Base-by-base conservation (phyloP, 2,329 filamentous ascomycete species). In the Aureobasidium musti region DNA sequence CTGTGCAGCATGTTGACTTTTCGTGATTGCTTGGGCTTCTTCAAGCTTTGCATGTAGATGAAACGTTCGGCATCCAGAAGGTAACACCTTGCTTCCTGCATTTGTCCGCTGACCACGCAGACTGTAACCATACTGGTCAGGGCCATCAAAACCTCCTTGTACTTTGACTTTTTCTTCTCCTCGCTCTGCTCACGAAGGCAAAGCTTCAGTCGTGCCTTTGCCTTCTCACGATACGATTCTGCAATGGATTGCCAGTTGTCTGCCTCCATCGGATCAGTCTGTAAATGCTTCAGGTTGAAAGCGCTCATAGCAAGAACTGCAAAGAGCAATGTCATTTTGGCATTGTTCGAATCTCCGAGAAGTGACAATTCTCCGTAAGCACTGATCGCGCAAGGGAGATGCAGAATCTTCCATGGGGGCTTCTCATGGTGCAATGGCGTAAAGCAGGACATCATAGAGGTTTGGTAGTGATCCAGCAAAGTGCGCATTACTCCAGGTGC, bases 1-100 rank as follows among this genome's bases (percentile, higher is more conserved):
- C 79, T 77, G 45, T 80, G 79, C 7, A 79, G 68, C n/a, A 79
- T 69, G 6, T 76, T 74, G 10, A 75, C 74, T 65, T 77, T 77
- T 41, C 75, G 74, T 0, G 77, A 79, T 17, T 77, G 77, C 13
- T 72, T 70, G 10, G 71, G 72, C 57, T 79, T 79, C 1, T 74
- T 70, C 14, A 79, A 54, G 0, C 77, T 77, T 6, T 77, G 73
- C 23, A 76, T 66, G n/a, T 77, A 74, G 30, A 79, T 69, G 7
- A 79, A 68, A 17, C 72, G 71, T 68, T 79, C 77, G n/a, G 76
- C 76, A 59, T 79, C 76, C 19, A 79, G 72, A 68, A 79, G 71
- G 50, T 74, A 78, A 43, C 71, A 77, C 54, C 73, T 72, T 61
- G 74, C 78, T 67, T 75, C 73, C 61, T 72, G 63, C 19, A 67